Conservation (phyloP, 2,329 filamentous ascomycete genomes). For the Exophiala sideris region DNA sequence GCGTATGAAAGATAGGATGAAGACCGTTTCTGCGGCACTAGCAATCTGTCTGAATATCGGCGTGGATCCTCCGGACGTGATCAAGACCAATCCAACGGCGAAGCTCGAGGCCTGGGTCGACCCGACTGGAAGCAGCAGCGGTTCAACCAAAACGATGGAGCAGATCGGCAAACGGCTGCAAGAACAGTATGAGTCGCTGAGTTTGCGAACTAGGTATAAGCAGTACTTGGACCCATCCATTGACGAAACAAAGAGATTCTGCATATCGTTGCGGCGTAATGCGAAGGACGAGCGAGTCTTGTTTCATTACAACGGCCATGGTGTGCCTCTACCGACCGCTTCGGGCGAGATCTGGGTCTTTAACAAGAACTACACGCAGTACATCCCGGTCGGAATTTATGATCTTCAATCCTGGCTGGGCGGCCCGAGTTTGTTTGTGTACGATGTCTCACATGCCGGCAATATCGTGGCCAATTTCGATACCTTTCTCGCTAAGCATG, state of each 20-base stretch:
- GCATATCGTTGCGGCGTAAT: conserved; percentile 81
- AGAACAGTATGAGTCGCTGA: conserved; percentile 91
- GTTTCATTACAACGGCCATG: conserved; percentile 98
- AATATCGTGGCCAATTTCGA: conserved; percentile 96
- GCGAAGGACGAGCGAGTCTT: conserved; percentile 93
- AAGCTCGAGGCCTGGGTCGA: conserved; percentile 97
- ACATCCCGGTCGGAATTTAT: conserved; percentile 93
- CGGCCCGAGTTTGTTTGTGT: conserved; percentile 92
- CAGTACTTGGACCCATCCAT: conserved; percentile 94
- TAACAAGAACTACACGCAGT: conserved; percentile 97
- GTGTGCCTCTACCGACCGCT: conserved; percentile 89
- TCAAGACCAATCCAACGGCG: conserved; percentile 90
- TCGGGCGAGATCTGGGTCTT: conserved; percentile 99
- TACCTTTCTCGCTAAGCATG: conserved; percentile 90
- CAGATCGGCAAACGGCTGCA: conserved; percentile 96
- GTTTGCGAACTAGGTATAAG: conserved; percentile 94
- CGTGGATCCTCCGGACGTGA: conserved; percentile 92
- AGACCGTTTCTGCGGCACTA: conserved; percentile 92
- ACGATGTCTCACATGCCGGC: conserved; percentile 94
- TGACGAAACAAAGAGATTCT: conserved; percentile 96
- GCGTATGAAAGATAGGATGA: conserved; percentile 94
- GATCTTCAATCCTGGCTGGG: conserved; percentile 95
- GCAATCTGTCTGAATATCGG: conserved; percentile 96
- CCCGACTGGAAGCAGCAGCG: conserved; percentile 72
- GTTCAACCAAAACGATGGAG: conserved; percentile 79